Conservation (phyloP, 2,329 filamentous ascomycete genomes). For the Aspergillus flavus region DNA sequence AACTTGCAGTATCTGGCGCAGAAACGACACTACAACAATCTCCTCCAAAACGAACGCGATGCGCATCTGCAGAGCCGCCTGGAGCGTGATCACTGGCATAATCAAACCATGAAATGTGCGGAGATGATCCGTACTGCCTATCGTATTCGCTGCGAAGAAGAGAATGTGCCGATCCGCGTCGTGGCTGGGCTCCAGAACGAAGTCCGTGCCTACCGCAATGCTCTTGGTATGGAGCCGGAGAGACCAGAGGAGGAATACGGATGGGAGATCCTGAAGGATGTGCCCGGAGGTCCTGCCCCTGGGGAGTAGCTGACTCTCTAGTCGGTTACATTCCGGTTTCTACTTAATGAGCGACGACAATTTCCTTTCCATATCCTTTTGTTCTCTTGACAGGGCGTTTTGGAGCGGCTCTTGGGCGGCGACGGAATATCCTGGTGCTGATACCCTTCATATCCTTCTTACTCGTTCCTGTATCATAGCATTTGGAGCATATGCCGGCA, state of each 20-base stretch:
- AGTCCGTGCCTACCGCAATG: conserved; percentile 51
- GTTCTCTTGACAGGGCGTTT: conserved; percentile 24
- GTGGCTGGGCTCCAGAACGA: conserved; percentile 52
- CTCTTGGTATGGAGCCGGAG: conserved; percentile 52
- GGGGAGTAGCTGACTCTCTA: background rate
- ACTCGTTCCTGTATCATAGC: background rate
- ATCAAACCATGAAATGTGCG: conserved; percentile 49
- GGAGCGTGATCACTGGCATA: conserved; percentile 53
- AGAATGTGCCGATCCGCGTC: conserved; percentile 47
- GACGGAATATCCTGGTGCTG: conserved; percentile 23
- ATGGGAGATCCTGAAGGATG: conserved; percentile 51
- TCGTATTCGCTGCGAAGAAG: conserved; percentile 51
- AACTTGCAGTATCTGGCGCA: conserved; percentile 51
- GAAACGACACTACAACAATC: conserved; percentile 52
- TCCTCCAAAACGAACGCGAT: conserved; percentile 54
- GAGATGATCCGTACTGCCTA: conserved; percentile 54
- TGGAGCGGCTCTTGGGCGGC: conserved; percentile 22
- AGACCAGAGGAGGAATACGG: conserved; percentile 53
- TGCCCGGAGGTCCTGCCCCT: conserved; percentile 32
- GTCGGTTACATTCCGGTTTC: background rate
- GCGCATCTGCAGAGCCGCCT: conserved; percentile 52
- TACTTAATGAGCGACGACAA: conserved; percentile 24
- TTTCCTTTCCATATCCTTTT: conserved; percentile 18
- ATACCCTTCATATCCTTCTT: conserved; percentile 27
- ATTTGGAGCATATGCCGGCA: background rate